Evolutionary conservation across 805 yeast genomes (phyloP), one percentile per base, ranked within the genome.

Genomic region (Candida andamanensis): DNA sequence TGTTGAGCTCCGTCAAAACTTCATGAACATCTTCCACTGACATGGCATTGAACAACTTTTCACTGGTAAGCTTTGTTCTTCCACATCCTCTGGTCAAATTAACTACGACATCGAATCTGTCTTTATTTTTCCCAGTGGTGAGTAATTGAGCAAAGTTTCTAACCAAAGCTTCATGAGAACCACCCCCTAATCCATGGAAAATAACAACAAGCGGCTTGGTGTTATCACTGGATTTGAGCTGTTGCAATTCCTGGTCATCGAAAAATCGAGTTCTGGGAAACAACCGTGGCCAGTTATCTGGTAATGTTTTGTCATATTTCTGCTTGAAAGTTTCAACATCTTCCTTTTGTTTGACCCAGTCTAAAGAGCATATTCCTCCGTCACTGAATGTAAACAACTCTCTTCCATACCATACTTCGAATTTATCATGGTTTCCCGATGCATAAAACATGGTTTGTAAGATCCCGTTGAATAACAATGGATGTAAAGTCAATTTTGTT

Each of bases 131-230:
- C 7, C 50, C 51, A 7, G 40, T 35, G 3, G 69, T 53, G 12
- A 75, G 49, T 15, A 56, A 50, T 26, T 63, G 58, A 12, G 76
- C 69, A 22, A 79, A 50, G 34, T 83, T 69, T 15, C 92, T 67
- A 25, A 85, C 76, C 48, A 85, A 77, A 5, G 82, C 67, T 50
- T 85, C 95, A 40, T 80, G 83, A n/a, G 89, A 78, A 0, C 95
- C 92, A 5, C 95, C 95, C 2, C 84, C 79, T 23, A 85, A 69
- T 0, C 95, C 95, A 50, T 85, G 95, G 25, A 82, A 55, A 3
- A 74, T 58, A 18, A 85, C 69, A 12, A 81, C 60, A 47, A 85
- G 62, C 2, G 94, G 94, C 29, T 54, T 67, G 6, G 31, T 30
- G 4, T 32, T 33, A 8, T 6, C 10, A 17, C 14, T 17, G 4